phyloP scores from a whole-genome alignment of 805 yeast species.

The Myxozyma nipponensis region DNA sequence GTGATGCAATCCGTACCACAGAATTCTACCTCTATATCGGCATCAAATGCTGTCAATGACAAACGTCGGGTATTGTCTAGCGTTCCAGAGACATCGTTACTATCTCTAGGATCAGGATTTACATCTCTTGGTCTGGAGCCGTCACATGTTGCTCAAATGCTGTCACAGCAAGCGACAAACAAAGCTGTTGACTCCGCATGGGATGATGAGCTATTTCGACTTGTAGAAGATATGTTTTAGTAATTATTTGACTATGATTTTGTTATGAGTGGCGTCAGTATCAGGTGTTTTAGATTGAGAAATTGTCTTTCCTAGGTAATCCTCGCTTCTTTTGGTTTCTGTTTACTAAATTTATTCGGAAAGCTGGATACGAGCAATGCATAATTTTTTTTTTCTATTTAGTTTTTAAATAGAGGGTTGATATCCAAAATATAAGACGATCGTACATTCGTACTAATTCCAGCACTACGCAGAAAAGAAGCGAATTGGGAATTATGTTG shows the following conservation, averaged over 20 bases:
- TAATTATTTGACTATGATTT: not conserved
- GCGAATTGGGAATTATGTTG: no score
- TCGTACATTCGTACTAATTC: no score
- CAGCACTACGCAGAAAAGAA: no score
- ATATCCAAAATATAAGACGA: no score
- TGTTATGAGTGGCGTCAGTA: not conserved
- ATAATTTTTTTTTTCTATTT: no score
- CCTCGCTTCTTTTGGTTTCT: no score
- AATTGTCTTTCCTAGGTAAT: not conserved
- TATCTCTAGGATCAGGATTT: not conserved
- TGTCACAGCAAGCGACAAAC: not conserved
- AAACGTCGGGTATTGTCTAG: not conserved
- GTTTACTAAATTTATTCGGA: no score
- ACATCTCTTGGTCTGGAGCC: not conserved
- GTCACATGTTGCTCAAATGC: slow-evolving; percentile 5
- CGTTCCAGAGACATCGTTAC: not conserved
- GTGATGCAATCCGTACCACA: not conserved
- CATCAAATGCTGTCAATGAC: not conserved
- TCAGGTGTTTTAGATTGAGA: not conserved
- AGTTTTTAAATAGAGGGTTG: no score
- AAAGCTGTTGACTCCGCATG: not conserved
- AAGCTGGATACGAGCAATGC: no score
- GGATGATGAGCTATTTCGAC: slow-evolving; percentile 10
- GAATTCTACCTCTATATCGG: not conserved
- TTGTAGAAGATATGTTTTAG: slow-evolving; percentile 10